These are phyloP conservation scores for Cucurbita argyrosperma DNA, from an alignment of 306 rosid genomes.

Conservation along the genomic window DNA sequence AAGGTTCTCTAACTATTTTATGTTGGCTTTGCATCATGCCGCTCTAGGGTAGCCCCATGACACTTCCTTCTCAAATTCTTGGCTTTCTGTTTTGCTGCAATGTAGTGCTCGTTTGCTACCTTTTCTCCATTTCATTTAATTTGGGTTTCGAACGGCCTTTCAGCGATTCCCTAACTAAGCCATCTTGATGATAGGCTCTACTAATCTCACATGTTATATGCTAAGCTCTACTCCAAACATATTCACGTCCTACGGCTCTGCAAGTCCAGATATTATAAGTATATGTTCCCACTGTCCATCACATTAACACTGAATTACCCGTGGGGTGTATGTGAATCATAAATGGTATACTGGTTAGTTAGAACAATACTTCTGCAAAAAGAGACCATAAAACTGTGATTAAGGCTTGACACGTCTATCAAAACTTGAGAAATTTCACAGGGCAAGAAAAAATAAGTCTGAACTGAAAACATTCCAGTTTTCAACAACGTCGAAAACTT, in stretches of 20 bases:
- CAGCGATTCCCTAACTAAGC: neutral
- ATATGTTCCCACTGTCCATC: neutral
- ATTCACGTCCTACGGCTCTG: neutral
- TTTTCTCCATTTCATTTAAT: neutral
- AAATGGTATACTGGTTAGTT: neutral
- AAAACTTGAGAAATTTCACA: neutral
- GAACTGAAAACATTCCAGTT: neutral
- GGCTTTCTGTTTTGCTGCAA: neutral
- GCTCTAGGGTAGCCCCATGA: neutral
- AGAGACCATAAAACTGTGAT: neutral
- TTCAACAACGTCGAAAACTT: neutral
- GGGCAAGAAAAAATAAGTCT: neutral
- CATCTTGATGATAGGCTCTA: neutral
- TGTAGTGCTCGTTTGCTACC: neutral
- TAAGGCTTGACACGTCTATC: neutral
- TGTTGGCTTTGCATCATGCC: neutral
- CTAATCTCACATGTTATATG: neutral
- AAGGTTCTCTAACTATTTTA: neutral
- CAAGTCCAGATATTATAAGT: neutral
- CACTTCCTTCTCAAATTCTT: neutral
- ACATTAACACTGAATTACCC: neutral
- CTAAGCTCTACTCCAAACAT: neutral
- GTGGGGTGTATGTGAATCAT: neutral
- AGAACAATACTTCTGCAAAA: neutral
- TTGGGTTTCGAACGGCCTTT: neutral